A percentile compares a stretch with the other conserved stretches of the same genome.
Evolutionary conservation across 2,329 filamentous ascomycete genomes (phyloP).

Genomic region (Bipolaris zeicola): DNA sequence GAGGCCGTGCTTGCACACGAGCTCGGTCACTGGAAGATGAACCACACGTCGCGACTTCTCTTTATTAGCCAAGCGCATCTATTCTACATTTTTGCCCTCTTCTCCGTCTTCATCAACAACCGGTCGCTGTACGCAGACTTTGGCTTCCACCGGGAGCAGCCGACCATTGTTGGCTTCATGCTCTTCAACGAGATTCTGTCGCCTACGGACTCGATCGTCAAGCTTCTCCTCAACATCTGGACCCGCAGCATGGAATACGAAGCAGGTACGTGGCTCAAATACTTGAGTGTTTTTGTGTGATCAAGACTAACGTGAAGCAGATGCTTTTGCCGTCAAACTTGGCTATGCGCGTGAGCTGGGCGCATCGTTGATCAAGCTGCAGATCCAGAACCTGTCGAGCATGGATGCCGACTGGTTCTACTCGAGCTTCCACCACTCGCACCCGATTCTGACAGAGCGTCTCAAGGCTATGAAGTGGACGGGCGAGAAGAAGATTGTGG

Average conservation of each 20-base stretch:
- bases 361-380: constrained; percentile 89
- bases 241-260: constrained; percentile 96
- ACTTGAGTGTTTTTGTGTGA: constrained; percentile 9
- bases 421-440: constrained; percentile 97
- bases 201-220: constrained; percentile 92
- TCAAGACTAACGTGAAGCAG: constrained; percentile 46
- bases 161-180: constrained; percentile 96
- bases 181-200: constrained; percentile 96
- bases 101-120: constrained; percentile 98
- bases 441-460: constrained; percentile 93
- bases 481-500: constrained; percentile 62
- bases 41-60: constrained; percentile 91
- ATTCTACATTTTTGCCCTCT: constrained; percentile 95
- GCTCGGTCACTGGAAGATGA: constrained; percentile 94
- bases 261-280: constrained; percentile 63
- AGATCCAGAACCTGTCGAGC: constrained; percentile 95
- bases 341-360: constrained; percentile 86
- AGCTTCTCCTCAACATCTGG: constrained; percentile 93
- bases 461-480: constrained; percentile 90
- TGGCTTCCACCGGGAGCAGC: constrained; percentile 80
- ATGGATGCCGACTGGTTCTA: constrained; percentile 99
- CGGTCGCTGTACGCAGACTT: constrained; percentile 87
- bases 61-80: constrained; percentile 82
- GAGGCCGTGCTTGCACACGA: constrained; percentile 95
- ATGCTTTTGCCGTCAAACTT: constrained; percentile 83